Base-by-base conservation (phyloP, 2,329 filamentous ascomycete species). In the Clarireedia hainanense region DNA sequence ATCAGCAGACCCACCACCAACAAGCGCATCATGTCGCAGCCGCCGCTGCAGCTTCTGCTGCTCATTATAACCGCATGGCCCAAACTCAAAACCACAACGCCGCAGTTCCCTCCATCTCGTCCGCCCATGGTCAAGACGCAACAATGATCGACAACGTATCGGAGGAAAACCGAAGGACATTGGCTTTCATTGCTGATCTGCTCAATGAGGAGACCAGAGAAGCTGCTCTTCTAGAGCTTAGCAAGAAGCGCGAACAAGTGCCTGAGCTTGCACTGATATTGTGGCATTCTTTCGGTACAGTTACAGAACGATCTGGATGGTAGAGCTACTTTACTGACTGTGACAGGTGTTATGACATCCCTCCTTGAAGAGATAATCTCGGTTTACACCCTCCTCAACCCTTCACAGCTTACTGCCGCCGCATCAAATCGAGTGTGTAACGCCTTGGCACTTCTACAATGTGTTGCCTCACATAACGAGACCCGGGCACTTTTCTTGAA, bases 281-380 rank as follows among this genome's bases (percentile, higher is more conserved):
- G 60, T 99, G 94, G 94, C 94, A 99, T 73, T 97, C 92, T 3
- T 97, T 96, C 68, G 94, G 92, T 95, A 81, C 62, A 83, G 73
- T 50, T 20, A 39, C 30, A 34, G 27, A 15, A 52, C 39, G 17
- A 3, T 10, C 27, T 40, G n/a, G 39, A 50, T n/a, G 14, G 27
- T 9, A 9, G 36, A 54, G 20, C n/a, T 45, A 30, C 39, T 52
- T 52, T 60, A 50, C 60, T 62, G 61, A 66, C 45, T 53, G 55
- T 57, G 62, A 24, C 63, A 96, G 91, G 91, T 67, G 94, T 99
- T 68, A 99, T 99, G 94, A 96, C 94, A 47, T 95, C 91, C 54
- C 79, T 99, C 24, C 81, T 97, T 36, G 92, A 97, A 72, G 94
- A 99, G 75, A 99, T 99, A 70, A 99, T 99, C 69, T 96, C 92